Base-by-base conservation (phyloP, 495 filamentous ascomycete genomes). In the Extremus antarcticus region DNA sequence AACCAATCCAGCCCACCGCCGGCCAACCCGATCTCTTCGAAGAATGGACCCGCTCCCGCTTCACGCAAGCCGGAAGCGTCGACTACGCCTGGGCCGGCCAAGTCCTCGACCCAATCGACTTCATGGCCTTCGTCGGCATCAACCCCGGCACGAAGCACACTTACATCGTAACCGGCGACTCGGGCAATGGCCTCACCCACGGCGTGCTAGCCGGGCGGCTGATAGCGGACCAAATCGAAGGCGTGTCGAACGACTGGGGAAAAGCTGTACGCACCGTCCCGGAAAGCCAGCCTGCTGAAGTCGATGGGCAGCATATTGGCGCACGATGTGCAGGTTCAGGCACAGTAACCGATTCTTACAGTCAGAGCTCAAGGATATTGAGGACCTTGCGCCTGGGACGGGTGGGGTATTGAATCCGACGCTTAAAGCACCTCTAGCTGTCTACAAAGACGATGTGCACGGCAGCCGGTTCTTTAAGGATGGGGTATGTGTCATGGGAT, bases 41-140 rank as follows among this genome's bases (percentile, higher is more conserved):
- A 38, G 9, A 16, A 1, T 82, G 78, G 78, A 70, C 71, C 8
- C 70, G 76, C 13, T 69, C 72, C 52, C 70, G 78, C 25, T 81
- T 81, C 63, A 67, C 78, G 0, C 65, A 73, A 47, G 75, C 72
- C 0, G 70, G 72, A 1, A 56, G 54, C 2, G 68, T 72, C 2
- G 79, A 79, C 51, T 82, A 78, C 65, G 61, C 65, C 46, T 81
- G 78, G 78, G 74, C 70, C 45, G 79, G 80, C 0, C 80, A 83
- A 65, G 72, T 82, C 53, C 71, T 75, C 51, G 78, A 82, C 57
- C 76, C 79, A 0, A 68, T 73, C 20, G 77, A 82, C 47, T 74
- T 69, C 62, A 68, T 80, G 66, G 80, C 69, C 0, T 80, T 73
- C 43, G 78, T 79, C 45, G 78, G 79, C 24, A 70, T 70, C 56